Conservation (phyloP, 306 rosid species). For the Dalbergia cultrata region DNA sequence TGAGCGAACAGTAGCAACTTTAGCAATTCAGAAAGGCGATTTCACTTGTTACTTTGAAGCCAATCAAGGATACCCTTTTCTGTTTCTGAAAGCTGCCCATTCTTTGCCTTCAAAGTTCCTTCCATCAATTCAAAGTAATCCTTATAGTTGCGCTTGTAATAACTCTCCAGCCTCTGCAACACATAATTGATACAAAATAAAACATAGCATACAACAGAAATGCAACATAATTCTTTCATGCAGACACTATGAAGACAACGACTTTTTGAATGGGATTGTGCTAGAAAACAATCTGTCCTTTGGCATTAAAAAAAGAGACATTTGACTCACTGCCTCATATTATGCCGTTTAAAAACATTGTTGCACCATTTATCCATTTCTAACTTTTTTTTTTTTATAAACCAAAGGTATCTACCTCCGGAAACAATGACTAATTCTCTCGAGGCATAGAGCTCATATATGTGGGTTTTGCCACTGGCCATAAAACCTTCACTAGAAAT, state of each 20-base stretch:
- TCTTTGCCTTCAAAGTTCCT: conserved; percentile 65
- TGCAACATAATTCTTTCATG: not conserved
- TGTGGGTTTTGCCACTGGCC: too few species aligned
- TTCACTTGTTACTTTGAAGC: conserved; percentile 74
- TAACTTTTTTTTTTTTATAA: too few species aligned
- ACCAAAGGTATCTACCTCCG: too few species aligned
- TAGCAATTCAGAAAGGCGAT: not conserved
- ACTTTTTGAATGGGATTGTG: conserved; percentile 1
- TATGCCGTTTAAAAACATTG: not conserved
- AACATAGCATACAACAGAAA: not conserved
- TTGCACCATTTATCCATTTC: not conserved
- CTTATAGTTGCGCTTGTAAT: conserved; percentile 92
- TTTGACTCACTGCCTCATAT: not conserved
- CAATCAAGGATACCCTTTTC: conserved; percentile 90
- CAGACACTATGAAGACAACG: not conserved
- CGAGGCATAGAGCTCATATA: too few species aligned
- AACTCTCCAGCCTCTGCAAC: conserved; percentile 81
- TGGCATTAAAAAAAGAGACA: not conserved
- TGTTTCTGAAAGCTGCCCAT: conserved; percentile 67
- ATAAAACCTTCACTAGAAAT: too few species aligned
- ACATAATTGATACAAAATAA: not conserved
- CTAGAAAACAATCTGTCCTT: not conserved
- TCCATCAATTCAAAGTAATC: conserved; percentile 86
- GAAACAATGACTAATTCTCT: too few species aligned
- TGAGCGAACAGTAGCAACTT: conserved; percentile 13